Conservation (phyloP, 1,284 basidiomycete genomes). For the Trichosporon sp. region DNA sequence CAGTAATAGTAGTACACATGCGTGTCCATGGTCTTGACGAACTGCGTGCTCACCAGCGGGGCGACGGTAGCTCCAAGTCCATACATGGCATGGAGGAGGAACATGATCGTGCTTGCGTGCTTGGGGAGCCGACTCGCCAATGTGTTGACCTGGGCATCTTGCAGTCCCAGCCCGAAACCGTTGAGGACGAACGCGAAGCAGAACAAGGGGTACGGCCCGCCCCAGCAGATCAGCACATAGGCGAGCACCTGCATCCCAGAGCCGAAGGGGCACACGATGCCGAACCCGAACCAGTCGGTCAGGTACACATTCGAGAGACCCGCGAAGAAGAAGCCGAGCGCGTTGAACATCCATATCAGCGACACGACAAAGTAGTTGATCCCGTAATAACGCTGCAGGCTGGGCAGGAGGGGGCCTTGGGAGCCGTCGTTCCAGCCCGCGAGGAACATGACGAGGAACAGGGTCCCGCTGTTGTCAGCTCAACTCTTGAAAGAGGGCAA, state of each 20-base stretch:
- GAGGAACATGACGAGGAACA: constrained; percentile 54
- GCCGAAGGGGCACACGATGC: constrained; percentile 57
- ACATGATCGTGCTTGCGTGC: constrained; percentile 62
- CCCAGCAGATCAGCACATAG: constrained; percentile 64
- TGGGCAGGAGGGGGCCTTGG: constrained; percentile 65
- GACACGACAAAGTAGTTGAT: constrained; percentile 59
- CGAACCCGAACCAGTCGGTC: constrained; percentile 63
- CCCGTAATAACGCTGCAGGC: constrained; percentile 62
- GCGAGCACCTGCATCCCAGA: constrained; percentile 56
- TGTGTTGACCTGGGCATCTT: constrained; percentile 56
- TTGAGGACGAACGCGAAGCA: constrained; percentile 65
- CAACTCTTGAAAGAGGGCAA: too few relatives aligned
- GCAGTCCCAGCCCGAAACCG: constrained; percentile 65
- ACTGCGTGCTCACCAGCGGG: constrained; percentile 70
- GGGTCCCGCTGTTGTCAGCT: constrained; percentile 27
- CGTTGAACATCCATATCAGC: constrained; percentile 64
- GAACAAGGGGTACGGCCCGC: constrained; percentile 69
- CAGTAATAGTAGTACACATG: constrained; percentile 67
- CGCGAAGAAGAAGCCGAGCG: constrained; percentile 62
- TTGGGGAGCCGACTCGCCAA: constrained; percentile 41
- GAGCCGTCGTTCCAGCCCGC: constrained; percentile 67
- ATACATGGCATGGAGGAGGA: constrained; percentile 65
- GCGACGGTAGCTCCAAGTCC: constrained; percentile 68
- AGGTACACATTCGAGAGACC: constrained; percentile 62
- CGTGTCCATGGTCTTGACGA: constrained; percentile 59